A percentile compares a stretch with the other conserved stretches of the same genome.
These are phyloP conservation scores for Chalciporus chontae DNA, from an alignment of 768 basidiomycete genomes.

Conservation along the genomic window DNA sequence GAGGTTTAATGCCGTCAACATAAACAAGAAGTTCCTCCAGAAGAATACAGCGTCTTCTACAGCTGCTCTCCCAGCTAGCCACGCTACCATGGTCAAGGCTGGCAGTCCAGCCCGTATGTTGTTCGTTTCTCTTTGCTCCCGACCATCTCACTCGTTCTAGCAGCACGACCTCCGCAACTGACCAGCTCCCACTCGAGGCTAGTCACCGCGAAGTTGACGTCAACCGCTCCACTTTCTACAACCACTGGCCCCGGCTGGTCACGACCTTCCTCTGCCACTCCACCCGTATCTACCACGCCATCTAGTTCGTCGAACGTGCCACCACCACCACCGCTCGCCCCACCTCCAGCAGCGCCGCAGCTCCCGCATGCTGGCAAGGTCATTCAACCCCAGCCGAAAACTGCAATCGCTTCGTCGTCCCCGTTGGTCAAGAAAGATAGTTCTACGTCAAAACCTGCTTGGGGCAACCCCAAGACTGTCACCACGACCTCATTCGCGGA, in stretches of 20 bases:
- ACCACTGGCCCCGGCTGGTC: conserved; percentile 72
- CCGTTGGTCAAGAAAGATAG: conserved; percentile 33
- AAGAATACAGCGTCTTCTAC: conserved; percentile 69
- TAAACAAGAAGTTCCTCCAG: conserved; percentile 96
- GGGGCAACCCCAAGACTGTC: conserved; percentile 59
- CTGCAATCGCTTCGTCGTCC: conserved; percentile 31
- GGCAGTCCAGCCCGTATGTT: conserved; percentile 53
- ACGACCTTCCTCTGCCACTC: conserved; percentile 69
- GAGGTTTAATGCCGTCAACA: conserved; percentile 85
- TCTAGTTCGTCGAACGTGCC: conserved; percentile 41
- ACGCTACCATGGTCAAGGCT: conserved; percentile 42
- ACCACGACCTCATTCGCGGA: conserved; percentile 37
- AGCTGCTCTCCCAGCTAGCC: conserved; percentile 40
- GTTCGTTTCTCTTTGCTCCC: neutral
- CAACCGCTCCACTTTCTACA: conserved; percentile 53
- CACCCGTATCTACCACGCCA: conserved; percentile 53
- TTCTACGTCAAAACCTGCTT: conserved; percentile 52
- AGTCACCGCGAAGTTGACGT: conserved; percentile 84
- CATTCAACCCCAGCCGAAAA: conserved; percentile 59
- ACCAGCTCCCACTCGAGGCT: conserved; percentile 70
- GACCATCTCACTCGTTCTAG: conserved; percentile 11
- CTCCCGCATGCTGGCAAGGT: conserved; percentile 60
- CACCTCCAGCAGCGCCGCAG: conserved; percentile 42
- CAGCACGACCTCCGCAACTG: conserved; percentile 59
- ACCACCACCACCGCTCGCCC: conserved; percentile 43